Percentiles rank a stretch among this genome's conserved stretches.
These are phyloP conservation scores for Albatrellus ellisii DNA, from an alignment of 768 basidiomycete species.

Conservation along the genomic window DNA sequence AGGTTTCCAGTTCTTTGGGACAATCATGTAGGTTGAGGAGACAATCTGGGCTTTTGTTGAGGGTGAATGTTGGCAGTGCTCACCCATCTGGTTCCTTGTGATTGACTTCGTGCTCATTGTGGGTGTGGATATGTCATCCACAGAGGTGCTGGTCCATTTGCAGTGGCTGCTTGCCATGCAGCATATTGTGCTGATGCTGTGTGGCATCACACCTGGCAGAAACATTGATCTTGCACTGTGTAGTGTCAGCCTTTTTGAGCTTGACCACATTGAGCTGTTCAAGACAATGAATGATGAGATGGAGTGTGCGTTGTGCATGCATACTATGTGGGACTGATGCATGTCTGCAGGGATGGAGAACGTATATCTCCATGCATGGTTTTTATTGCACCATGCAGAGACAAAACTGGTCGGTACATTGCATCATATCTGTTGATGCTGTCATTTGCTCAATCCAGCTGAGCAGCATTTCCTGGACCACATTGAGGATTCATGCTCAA, in stretches of 20 bases:
- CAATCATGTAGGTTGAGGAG: constrained; percentile 82
- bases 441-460: not conserved
- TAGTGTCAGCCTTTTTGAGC: constrained; percentile 70
- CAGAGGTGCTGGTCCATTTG: constrained; percentile 88
- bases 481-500: constrained; percentile 5
- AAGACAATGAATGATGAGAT: constrained; percentile 77
- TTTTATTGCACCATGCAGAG: constrained; percentile 50
- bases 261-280: constrained; percentile 71
- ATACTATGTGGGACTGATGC: too few species aligned
- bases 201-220: constrained; percentile 58
- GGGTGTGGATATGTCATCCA: constrained; percentile 89
- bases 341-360: constrained; percentile 84
- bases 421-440: constrained; percentile 4
- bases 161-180: constrained; percentile 69
- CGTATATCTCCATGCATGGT: constrained; percentile 76
- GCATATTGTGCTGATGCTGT: constrained; percentile 78
- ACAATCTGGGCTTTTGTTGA: constrained; percentile 68
- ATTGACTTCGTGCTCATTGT: constrained; percentile 77
- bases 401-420: constrained; percentile 30
- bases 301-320: too few species aligned
- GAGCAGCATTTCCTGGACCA: constrained; percentile 11
- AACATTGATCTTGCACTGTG: constrained; percentile 58
- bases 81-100: constrained; percentile 82
- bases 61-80: constrained; percentile 51
- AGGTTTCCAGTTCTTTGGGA: constrained; percentile 90